These are phyloP conservation scores for Hemisphaericaspora lyxosophila DNA, from an alignment of 1,139 yeast genomes.

Conservation along the genomic window DNA sequence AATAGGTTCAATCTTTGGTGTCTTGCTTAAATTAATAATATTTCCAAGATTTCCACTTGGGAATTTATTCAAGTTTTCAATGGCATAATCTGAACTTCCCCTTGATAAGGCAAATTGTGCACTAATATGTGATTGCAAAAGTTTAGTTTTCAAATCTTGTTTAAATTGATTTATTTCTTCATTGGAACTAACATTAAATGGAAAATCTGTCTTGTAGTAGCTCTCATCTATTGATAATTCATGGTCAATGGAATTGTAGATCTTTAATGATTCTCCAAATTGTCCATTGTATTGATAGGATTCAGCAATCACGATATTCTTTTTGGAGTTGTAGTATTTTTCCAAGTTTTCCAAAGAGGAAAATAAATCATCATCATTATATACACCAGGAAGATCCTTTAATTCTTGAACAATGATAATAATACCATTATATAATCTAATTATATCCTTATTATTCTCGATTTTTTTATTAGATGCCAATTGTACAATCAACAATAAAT, in stretches of 20 bases:
- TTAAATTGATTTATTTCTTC: constrained; percentile 31
- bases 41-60: constrained; percentile 40
- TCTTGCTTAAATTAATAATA: constrained; percentile 49
- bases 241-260: constrained; percentile 38
- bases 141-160: constrained; percentile 24
- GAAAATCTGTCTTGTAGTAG: constrained; percentile 34
- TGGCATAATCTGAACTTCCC: constrained; percentile 21
- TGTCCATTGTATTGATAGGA: constrained; percentile 48
- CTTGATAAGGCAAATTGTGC: constrained; percentile 42
- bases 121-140: constrained; percentile 48
- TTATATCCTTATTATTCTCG: constrained; percentile 43
- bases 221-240: constrained; percentile 13
- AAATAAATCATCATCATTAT: constrained; percentile 71
- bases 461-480: constrained; percentile 23
- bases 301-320: constrained; percentile 47
- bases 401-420: constrained; percentile 53
- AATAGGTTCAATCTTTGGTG: constrained; percentile 50
- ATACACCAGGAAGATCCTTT: constrained; percentile 85
- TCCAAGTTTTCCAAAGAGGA: constrained; percentile 52
- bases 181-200: constrained; percentile 39
- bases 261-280: constrained; percentile 55
- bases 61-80: constrained; percentile 52
- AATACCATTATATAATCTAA: constrained; percentile 52
- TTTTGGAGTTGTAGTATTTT: constrained; percentile 45
- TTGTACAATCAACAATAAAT: constrained; percentile 48